Evolutionary conservation across 768 basidiomycete species (phyloP).

Genomic region (Tricholoma saponaceum): DNA sequence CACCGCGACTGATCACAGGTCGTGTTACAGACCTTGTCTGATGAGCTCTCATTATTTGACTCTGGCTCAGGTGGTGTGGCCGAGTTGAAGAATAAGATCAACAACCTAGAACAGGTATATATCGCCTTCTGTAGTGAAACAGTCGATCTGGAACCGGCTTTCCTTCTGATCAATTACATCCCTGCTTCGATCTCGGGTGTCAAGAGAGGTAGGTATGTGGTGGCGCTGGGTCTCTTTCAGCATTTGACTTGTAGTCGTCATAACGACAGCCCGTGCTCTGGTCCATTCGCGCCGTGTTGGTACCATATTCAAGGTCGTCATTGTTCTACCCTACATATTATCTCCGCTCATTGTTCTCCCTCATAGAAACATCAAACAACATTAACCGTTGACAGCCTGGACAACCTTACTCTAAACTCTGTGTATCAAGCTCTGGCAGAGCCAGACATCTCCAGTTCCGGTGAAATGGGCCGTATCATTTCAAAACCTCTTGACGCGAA

Average conservation of each 20-base stretch:
- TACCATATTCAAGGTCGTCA: slow-evolving; percentile 39
- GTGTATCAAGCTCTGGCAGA: slow-evolving; percentile 32
- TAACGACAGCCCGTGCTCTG: slow-evolving; percentile 36
- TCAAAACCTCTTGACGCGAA: slow-evolving; percentile 7
- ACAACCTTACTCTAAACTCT: slow-evolving; percentile 37
- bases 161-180: slow-evolving; percentile 41
- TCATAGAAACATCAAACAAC: slow-evolving; percentile 40
- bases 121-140: slow-evolving; percentile 46
- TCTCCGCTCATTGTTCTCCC: slow-evolving; percentile 16
- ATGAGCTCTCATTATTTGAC: slow-evolving; percentile 36
- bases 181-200: slow-evolving; percentile 37
- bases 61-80: slow-evolving; percentile 38
- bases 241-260: slow-evolving; percentile 8
- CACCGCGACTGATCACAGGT: slow-evolving; percentile 4
- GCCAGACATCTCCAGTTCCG: slow-evolving; percentile 17
- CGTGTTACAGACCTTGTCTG: slow-evolving; percentile 18
- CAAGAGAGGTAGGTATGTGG: slow-evolving; percentile 23
- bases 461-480: slow-evolving; percentile 11
- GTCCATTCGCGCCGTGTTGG: slow-evolving; percentile 47
- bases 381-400: slow-evolving; percentile 41
- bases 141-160: slow-evolving; percentile 30
- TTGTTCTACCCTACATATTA: slow-evolving; percentile 16
- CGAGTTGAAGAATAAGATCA: slow-evolving; percentile 41
- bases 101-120: slow-evolving; percentile 33
- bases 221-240: background rate